Evolutionary conservation across 2,329 filamentous ascomycete species (phyloP).

Genomic region (Lecanosticta acicola): DNA sequence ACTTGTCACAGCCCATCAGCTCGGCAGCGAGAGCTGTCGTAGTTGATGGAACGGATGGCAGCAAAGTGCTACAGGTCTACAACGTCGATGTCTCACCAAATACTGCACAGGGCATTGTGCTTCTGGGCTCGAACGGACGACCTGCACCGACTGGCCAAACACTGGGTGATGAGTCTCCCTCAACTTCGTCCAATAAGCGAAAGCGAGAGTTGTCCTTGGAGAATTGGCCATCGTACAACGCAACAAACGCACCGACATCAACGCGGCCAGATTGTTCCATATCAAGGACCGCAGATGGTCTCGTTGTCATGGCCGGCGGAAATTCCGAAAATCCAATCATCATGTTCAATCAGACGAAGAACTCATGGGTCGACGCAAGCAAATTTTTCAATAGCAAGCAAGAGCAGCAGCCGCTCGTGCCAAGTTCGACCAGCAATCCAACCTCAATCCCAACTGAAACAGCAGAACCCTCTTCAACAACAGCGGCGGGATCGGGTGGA

Average conservation of each 20-base stretch:
- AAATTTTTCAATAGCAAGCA: slow-evolving; percentile 53
- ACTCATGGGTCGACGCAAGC: slow-evolving; percentile 71
- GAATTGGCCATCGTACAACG: slow-evolving; percentile 75
- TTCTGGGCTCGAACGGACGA: slow-evolving; percentile 57
- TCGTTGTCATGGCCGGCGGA: slow-evolving; percentile 75
- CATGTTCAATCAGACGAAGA: slow-evolving; percentile 70
- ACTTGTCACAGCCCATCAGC: slow-evolving; percentile 47
- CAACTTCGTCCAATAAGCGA: slow-evolving; percentile 26
- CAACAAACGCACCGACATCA: slow-evolving; percentile 60
- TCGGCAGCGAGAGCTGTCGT: slow-evolving; percentile 48
- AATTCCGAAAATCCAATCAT: slow-evolving; percentile 60
- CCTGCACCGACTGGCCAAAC: slow-evolving; percentile 45
- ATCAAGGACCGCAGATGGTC: slow-evolving; percentile 59
- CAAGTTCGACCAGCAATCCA: slow-evolving; percentile 27
- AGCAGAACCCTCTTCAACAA: slow-evolving; percentile 33
- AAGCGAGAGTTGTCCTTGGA: slow-evolving; percentile 53
- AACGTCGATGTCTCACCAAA: slow-evolving; percentile 72
- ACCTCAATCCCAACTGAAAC: slow-evolving; percentile 33
- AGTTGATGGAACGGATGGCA: slow-evolving; percentile 66
- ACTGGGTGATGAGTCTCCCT: slow-evolving; percentile 33
- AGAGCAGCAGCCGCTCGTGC: slow-evolving; percentile 28
- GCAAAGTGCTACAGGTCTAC: slow-evolving; percentile 73
- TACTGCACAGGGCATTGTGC: slow-evolving; percentile 61
- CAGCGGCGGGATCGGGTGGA: slow-evolving; percentile 31
- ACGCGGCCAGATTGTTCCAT: slow-evolving; percentile 66